Base-by-base conservation (phyloP, 1,139 yeast genomes). In the Saccharomyces hybrid region DNA sequence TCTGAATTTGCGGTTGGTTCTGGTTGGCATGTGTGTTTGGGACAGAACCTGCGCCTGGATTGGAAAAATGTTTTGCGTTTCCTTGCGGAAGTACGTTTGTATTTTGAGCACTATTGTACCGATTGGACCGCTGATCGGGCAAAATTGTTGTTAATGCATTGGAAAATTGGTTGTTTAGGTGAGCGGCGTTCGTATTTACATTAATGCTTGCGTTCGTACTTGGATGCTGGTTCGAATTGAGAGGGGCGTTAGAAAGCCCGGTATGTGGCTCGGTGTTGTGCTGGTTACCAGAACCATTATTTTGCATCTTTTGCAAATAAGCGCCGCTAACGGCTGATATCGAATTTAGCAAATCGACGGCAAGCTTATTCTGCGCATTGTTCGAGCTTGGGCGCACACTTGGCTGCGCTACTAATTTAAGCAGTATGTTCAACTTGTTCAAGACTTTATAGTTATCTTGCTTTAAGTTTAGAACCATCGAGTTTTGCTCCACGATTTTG, bases 291-390 rank as follows among this genome's bases (percentile, higher is more conserved):
- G 50, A 47, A 23, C 23, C 42, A 25, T 23, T 46, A n/a, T 31
- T 49, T 46, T 57, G 57, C 19, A 57, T 57, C 25, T 60, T 56
- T 19, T 56, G 57, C 31, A 65, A 51, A 44, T 66, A 65, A 14
- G 61, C 55, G 41, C 65, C 58, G 47, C 66, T 62, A 8, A 65
- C 65, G 48, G 60, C 64, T 5, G 69, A 61, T 28, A 66, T 65
- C 6, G 70, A 65, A 51, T 66, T 64, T 32, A 66, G 54, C 41
- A 66, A 46, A 29, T 66, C 69, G 3, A 64, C 56, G 9, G 61
- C 65, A 50, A 63, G 63, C 14, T 56, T 55, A 28, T 56, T 42
- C 27, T 49, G 52, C 3, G 31, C 16, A n/a, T 49, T 44, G 48
- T 29, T 49, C 8, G 42, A 47, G 47, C 32, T 19, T 34, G 27